Base-by-base conservation (phyloP, 768 basidiomycete species). In the Paxillus involutus region DNA sequence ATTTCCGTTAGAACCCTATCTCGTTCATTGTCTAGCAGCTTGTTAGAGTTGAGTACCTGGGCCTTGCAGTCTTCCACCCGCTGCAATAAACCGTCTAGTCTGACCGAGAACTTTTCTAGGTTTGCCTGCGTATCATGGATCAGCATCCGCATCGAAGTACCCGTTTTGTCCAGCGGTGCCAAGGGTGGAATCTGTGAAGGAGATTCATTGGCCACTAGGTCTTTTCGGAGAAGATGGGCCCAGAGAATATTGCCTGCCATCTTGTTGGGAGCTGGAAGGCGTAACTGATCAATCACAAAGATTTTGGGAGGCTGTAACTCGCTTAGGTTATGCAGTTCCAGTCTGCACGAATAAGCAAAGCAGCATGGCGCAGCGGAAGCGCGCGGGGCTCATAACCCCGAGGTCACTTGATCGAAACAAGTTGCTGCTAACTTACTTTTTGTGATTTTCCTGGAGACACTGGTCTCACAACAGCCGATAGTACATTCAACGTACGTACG, bases 61-160 rank as follows among this genome's bases (percentile, higher is more conserved):
- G 71, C 66, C 57, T 76, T 78, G 24, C 83, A 74, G 32, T 80
- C 75, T 13, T 82, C 80, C 12, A 87, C 74, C 32, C 71, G 75
- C 11, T 67, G 66, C 2, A 81, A 68, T 21, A 89, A 73, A n/a
- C 69, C 69, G 41, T 80, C 82, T 13, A 85, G 79, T 30, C 78
- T 77, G 7, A 71, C 71, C 0, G 84, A 80, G 55, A 90, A 89
- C 59, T 74, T 80, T 68, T 91, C 86, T 35, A 90, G 76, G 56
- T 84, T 81, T 19, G 79, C 80, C 52, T 89, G 86, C 1, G 86
- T 89, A 63, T 90, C 89, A 58, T 89, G 82, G 19, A 91, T 71
- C 12, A 90, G 76, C 59, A 89, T 78, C 39, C 88, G 81, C 72
- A 85, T 85, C 6, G 88, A 86, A 3, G 87, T 86, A 12, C 79